phyloP scores from a whole-genome alignment of 352 stramenopile genomes.

The Globisporangium splendens region DNA sequence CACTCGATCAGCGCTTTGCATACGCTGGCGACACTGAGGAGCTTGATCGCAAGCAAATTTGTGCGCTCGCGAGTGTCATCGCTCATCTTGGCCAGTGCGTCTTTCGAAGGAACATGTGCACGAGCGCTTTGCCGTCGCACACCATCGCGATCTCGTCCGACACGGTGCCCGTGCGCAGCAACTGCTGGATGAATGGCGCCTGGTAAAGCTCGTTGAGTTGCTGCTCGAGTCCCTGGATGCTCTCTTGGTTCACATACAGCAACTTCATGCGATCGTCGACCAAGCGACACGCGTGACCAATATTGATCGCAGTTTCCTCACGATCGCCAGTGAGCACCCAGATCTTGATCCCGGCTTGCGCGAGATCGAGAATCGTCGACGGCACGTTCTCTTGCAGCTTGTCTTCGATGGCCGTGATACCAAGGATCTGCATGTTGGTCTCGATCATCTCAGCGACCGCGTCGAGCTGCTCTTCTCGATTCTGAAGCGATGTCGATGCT shows the following conservation, averaged over 20 bases:
- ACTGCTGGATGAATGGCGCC: constrained; percentile 35
- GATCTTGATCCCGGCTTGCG: constrained; percentile 95
- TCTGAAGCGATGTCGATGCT: constrained; percentile 43
- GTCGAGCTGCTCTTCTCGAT: constrained; percentile 50
- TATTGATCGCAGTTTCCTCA: constrained; percentile 97
- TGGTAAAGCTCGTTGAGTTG: constrained; percentile 48
- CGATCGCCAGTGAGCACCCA: constrained; percentile 98
- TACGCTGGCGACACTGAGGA: constrained; percentile 49
- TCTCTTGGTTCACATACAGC: constrained; percentile 60
- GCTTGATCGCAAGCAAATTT: constrained; percentile 30
- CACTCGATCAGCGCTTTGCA: constrained; percentile 83
- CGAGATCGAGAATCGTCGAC: constrained; percentile 90
- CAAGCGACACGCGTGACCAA: constrained; percentile 87
- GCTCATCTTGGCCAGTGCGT: constrained; percentile 36
- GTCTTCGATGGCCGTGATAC: constrained; percentile 96
- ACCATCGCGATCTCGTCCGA: constrained; percentile 60
- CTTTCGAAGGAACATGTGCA: constrained; percentile 63
- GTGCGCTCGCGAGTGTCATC: constrained; percentile 21
- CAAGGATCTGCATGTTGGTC: constrained; percentile 77
- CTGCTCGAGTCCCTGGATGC: constrained; percentile 28
- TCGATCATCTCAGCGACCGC: constrained; percentile 66
- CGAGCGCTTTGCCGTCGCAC: constrained; percentile 59
- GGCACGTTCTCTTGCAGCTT: constrained; percentile 94
- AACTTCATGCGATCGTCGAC: constrained; percentile 69
- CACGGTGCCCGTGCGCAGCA: constrained; percentile 27